Evolutionary conservation across 179 eudicot species (phyloP), one percentile per base, ranked within the genome.

Genomic region (Gypsophila paniculata): DNA sequence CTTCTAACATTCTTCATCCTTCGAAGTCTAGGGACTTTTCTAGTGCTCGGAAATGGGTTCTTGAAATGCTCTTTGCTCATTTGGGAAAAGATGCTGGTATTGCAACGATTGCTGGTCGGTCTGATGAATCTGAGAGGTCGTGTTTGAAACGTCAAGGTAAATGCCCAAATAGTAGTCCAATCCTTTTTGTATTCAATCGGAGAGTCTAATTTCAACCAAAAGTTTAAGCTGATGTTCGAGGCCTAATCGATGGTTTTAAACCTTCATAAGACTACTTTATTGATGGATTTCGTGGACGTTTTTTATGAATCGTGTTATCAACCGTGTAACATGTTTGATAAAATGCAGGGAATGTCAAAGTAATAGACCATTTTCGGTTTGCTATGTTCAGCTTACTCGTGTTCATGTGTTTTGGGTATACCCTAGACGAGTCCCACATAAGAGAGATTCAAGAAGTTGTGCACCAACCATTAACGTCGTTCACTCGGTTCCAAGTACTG

Each of bases 321-420:
- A 10, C 17, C 52, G 52, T 46, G 52, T 46, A 46, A 46, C 52
- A 15, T 46, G 10, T 46, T 46, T 46, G 52, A 46, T 46, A 1
- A 13, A 46, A 0, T 46, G 52, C 52, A 46, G 61, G 29, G 29
- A 57, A 22, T 57, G 52, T 64, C 29, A 65, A 65, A 49, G 69
- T 65, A 48, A 64, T 72, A 5, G 70, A 63, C 17, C 75, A 72
- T 23, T 63, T 72, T 62, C 70, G 75, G 10, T 72, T 51, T 51
- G 36, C 75, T 53, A 72, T 21, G 63, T 72, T 72, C 57, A 49
- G 75, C 44, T 63, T 72, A 48, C 69, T 72, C 4, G 75, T 52
- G 22, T 72, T 63, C 38, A 72, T 72, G 75, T 72, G 75, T 52
- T 72, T 72, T 15, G 75, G 75, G 23, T 69, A 72, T 36, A 63